Evolutionary conservation across 768 basidiomycete genomes (phyloP), one percentile per base, ranked within the genome.

Genomic region (Rhodotorula paludigena): DNA sequence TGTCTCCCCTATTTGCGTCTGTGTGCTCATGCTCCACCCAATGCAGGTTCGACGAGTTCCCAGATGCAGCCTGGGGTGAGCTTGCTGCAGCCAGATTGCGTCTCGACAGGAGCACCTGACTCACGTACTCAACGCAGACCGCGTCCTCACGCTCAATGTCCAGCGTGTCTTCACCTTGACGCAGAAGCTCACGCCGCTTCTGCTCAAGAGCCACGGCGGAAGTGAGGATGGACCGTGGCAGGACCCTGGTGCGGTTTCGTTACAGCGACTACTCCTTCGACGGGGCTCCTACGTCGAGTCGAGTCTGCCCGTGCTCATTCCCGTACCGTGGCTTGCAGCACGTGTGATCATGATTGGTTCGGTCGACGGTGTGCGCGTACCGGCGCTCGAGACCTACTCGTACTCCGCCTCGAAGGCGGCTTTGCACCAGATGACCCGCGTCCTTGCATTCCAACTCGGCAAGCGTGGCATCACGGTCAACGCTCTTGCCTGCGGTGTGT

Each of bases 331-430:
- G 45, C 33, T 33, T 14, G 18, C 64, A 87, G 85, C 86, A 84
- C 71, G 86, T 83, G 41, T 86, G 23, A 82, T 87, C 44, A 86
- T 87, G 73, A 86, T 83, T 36, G 73, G 73, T 8, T 66, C 63
- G 7, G 69, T 74, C 28, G 74, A 74, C 51, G 73, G 73, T 10
- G 38, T 75, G 33, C 72, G 74, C 28, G 82, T 85, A 8, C 84
- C 85, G 3, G 77, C 79, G 32, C 81, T 83, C 64, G 85, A 87
- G 69, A 87, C 86, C 4, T 87, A 85, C 68, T 84, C 85, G 0
- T 87, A 87, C 74, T 82, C 84, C 39, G 82, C 85, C 7, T 83
- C 83, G n/a, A 88, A 88, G 70, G 85, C 83, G 10, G 84, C 80
- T 6, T 76, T 85, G 59, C 83, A 84, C 74, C 86, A 86, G 61